Evolutionary conservation across 345 rosid genomes (phyloP).

Genomic region (Gossypium longicalyx): DNA sequence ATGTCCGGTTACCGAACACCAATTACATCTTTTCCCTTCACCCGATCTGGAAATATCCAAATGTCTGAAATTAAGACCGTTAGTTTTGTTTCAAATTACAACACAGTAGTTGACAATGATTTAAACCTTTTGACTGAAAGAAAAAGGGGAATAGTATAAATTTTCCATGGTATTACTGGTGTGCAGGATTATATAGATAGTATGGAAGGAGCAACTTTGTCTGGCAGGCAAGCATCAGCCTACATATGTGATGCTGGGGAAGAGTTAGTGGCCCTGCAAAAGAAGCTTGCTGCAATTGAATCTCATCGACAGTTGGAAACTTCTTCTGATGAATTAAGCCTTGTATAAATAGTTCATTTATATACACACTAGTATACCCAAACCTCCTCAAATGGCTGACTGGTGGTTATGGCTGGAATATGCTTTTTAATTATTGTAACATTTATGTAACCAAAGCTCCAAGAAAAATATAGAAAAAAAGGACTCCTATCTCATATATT

Average conservation of each 20-base stretch:
- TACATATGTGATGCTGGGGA: constrained; percentile 81
- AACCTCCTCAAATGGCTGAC: constrained; percentile 3
- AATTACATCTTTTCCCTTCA: background rate
- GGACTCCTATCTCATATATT: background rate
- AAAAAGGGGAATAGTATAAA: background rate
- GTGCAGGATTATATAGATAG: constrained; percentile 95
- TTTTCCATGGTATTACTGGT: background rate
- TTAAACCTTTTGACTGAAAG: background rate
- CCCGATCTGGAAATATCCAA: background rate
- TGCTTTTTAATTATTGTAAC: background rate
- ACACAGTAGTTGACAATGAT: background rate
- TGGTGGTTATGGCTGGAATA: background rate
- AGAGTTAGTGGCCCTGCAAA: constrained; percentile 65
- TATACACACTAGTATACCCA: no score
- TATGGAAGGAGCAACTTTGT: constrained; percentile 96
- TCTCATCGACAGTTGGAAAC: constrained; percentile 26
- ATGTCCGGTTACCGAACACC: background rate
- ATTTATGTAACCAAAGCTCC: background rate
- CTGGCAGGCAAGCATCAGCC: constrained; percentile 92
- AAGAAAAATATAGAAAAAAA: background rate
- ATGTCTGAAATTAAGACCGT: background rate
- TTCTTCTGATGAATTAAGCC: constrained; percentile 56
- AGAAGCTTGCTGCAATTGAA: constrained; percentile 41
- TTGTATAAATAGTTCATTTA: constrained; percentile 36
- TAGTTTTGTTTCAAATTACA: background rate